Base-by-base conservation (phyloP, 768 basidiomycete genomes). In the Lentinula raphanica region DNA sequence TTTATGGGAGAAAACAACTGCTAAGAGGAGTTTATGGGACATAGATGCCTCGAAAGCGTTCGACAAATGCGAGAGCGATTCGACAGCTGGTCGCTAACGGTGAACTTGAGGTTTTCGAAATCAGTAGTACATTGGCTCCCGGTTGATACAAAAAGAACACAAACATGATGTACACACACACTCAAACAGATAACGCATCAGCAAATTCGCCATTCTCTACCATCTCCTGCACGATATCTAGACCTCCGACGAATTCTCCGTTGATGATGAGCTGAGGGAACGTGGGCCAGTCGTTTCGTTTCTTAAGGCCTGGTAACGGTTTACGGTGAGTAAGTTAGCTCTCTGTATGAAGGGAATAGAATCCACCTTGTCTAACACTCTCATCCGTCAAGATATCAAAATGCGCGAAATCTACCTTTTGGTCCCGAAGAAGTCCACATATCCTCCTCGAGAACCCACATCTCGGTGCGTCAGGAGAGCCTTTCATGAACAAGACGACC, bases 151-250 rank as follows among this genome's bases (percentile, higher is more conserved):
- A 2, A 25, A 23, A 39, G n/a, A 12, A 39, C 2, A 49, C 27
- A 44, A 19, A 55, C 56, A 53, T 60, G 64, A 31, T 55, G 45
- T 21, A 59, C 54, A 17, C 53, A 54, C 13, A 64, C n/a, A 56
- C 25, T 64, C 57, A 65, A 39, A 19, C 19, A n/a, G 54, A 65
- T 38, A 77, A 49, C 17, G 71, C 58, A 49, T 89, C 84, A 54
- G 76, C 69, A 58, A 95, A 81, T 72, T 97, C 94, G 21, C 88
- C 92, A 59, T 67, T 86, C 31, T 87, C 82, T 13, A 81, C 82
- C 90, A 95, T 90, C 74, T 98, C 96, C 69, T 85, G 82, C 23
- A 95, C 82, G 53, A 98, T 87, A 68, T 99, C 96, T 53, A 98
- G 72, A 3, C 96, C 96, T n/a, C 96, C 96, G 15, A 97, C 86